Evolutionary conservation across 345 rosid species (phyloP), one percentile per base, ranked within the genome.

Genomic region (Eucalyptus coolabah): DNA sequence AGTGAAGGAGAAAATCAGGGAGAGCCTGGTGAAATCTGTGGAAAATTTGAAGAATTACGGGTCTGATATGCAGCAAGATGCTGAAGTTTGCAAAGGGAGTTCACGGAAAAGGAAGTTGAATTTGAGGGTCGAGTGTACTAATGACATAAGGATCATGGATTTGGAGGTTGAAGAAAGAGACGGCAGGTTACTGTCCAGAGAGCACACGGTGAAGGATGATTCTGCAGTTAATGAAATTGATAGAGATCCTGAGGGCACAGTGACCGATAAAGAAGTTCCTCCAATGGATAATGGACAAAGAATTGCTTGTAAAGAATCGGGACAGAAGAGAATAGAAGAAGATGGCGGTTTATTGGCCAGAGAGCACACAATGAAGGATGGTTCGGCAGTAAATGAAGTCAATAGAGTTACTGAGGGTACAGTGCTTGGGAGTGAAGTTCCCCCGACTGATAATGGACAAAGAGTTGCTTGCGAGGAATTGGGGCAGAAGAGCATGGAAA

Each of bases 11-110:
- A 88, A 67, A 50, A 88, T 21, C 30, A 37, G 81, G 12, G 82
- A 88, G 50, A 90, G 65, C 50, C 14, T 92, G 59, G 89, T 49
- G 80, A 91, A 94, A 59, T 51, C 93, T n/a, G 12, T 44, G 60
- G 89, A 90, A 65, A 92, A 87, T 82, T 88, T 89, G 90, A 91
- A 87, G 87, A 88, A 50, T 40, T 32, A 26, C 17, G 47, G 91
- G 16, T 54, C 87, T 17, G 86, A 72, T 32, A 56, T 90, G 30
- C 89, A 26, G 77, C 88, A 16, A 56, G 90, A 88, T 50, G 49
- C 12, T 26, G 86, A 63, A 88, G 87, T 32, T 87, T 69, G 56
- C 37, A 72, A 51, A 49, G 92, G 86, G 86, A 90, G 88, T 88
- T 37, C 19, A 18, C 56, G 47, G 5, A 89, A 90, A 89, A 89